phyloP scores from a whole-genome alignment of 2,329 filamentous ascomycete species.

The Claviceps citrina region DNA sequence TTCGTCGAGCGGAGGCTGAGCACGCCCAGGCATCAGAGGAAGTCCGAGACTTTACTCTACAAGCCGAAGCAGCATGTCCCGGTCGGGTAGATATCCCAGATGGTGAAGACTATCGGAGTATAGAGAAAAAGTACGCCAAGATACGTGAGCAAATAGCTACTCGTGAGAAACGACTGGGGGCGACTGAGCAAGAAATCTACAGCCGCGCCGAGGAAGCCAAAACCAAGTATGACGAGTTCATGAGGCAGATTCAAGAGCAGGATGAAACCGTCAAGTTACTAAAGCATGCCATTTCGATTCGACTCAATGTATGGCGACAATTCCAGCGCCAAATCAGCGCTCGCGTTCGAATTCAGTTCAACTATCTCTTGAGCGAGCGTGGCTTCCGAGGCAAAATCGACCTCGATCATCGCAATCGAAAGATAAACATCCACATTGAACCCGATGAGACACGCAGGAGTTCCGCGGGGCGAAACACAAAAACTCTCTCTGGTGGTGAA shows the following conservation, averaged over 20 bases:
- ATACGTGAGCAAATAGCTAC: constrained; percentile 43
- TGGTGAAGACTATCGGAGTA: constrained; percentile 44
- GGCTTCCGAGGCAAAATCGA: constrained; percentile 71
- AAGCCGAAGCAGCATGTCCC: constrained; percentile 38
- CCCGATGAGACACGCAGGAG: constrained; percentile 54
- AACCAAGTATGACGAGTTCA: constrained; percentile 27
- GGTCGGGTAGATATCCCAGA: constrained; percentile 46
- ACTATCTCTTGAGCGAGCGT: constrained; percentile 75
- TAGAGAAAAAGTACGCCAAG: constrained; percentile 38
- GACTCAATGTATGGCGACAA: constrained; percentile 59
- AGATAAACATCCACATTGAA: constrained; percentile 63
- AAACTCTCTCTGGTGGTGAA: constrained; percentile 86
- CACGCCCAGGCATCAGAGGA: constrained; percentile 29
- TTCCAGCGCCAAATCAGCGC: constrained; percentile 78
- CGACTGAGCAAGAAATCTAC: constrained; percentile 48
- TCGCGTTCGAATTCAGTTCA: constrained; percentile 74
- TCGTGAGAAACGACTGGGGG: constrained; percentile 43
- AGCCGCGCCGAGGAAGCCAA: constrained; percentile 27
- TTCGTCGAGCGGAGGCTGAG: constrained; percentile 29
- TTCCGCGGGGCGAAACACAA: constrained; percentile 63
- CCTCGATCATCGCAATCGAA: constrained; percentile 59
- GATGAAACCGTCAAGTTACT: constrained; percentile 28
- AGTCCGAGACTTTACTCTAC: constrained; percentile 37
- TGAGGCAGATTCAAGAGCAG: constrained; percentile 24
- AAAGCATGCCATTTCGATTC: constrained; percentile 47